Percentiles rank a stretch among this genome's conserved stretches.
phyloP scores from a whole-genome alignment of 2,329 filamentous ascomycete species.

The Fusarium lyarnte region DNA sequence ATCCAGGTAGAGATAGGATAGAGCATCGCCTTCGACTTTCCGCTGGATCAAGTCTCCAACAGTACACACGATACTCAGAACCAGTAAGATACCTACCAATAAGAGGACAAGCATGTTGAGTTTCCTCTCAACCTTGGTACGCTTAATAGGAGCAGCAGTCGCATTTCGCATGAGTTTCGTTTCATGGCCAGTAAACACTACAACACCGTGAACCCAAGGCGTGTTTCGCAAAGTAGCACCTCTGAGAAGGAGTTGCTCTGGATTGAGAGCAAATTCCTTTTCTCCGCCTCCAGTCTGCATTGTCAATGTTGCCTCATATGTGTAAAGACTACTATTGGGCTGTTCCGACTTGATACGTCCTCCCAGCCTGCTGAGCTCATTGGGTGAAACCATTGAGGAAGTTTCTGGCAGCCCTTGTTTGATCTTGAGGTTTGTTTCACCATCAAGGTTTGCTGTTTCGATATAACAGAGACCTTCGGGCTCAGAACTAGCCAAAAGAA shows the following conservation, averaged over 20 bases:
- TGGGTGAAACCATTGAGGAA: conserved; percentile 83
- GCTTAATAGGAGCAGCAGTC: conserved; percentile 96
- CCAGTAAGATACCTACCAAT: conserved; percentile 83
- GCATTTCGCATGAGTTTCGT: conserved; percentile 99
- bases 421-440: conserved; percentile 98
- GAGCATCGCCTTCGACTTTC: conserved; percentile 66
- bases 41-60: conserved; percentile 88
- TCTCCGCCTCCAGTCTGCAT: conserved; percentile 91
- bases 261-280: conserved; percentile 88
- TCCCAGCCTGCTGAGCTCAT: conserved; percentile 84
- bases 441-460: conserved; percentile 96
- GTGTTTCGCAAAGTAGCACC: conserved; percentile 96
- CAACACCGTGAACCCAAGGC: conserved; percentile 94
- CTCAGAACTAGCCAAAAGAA: conserved; percentile 92
- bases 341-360: conserved; percentile 93
- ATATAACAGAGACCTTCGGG: conserved; percentile 98
- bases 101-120: conserved; percentile 94
- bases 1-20: conserved; percentile 78
- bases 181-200: conserved; percentile 94
- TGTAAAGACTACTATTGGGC: conserved; percentile 97
- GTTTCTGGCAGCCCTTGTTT: conserved; percentile 98
- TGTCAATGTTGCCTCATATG: conserved; percentile 95
- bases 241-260: conserved; percentile 91
- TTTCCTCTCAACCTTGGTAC: conserved; percentile 92
- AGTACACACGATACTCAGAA: conserved; percentile 88